Base-by-base conservation (phyloP, 495 filamentous ascomycete species). In the Xylaria grammica region DNA sequence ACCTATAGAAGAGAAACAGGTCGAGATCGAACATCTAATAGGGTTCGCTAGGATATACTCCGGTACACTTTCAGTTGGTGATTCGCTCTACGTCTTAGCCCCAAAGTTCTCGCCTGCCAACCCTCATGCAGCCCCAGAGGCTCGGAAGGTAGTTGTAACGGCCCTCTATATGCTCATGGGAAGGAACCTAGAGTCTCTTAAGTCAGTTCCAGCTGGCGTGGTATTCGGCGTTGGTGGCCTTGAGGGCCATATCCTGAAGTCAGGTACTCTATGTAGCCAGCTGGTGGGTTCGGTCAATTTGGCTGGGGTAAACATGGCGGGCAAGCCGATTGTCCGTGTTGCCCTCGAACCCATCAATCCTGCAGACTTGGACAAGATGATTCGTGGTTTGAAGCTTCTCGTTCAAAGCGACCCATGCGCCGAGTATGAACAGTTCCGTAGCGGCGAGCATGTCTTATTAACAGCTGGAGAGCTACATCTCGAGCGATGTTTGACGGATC, bases 131-230 rank as follows among this genome's bases (percentile, higher is more conserved):
- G 81, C 82, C 34, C 93, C 93, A 0, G 89, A 91, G 63, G 92
- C 94, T 0, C 83, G 89, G 68, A 94, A 94, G 73, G 88, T 94
- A 38, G 93, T 84, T 1, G 88, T 99, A 32, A 94, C 88, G 29
- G 91, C 91, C 5, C 80, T 99, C 20, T 99, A 99, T 77, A 89
- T 98, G 65, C 84, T 99, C 52, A 99, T 99, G 95, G 95, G 95
- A 36, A 85, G 93, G 45, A 88, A 90, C 65, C 83, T 99, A 1
- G 95, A 98, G 69, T 83, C 89, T 0, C 85, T 99, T 3, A 79
- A 85, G 45, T 90, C 90, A 0, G 93, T 98, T 0, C 93, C 95
- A 3, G 94, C 95, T 22, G 95, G 95, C 30, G 93, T 95, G 9
- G 91, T 99, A 9, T 97, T 98, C 72, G 95, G 94, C n/a, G 93